Base-by-base conservation (phyloP, 192 early-diverging fungal genomes). In the Allomyces arbusculus region DNA sequence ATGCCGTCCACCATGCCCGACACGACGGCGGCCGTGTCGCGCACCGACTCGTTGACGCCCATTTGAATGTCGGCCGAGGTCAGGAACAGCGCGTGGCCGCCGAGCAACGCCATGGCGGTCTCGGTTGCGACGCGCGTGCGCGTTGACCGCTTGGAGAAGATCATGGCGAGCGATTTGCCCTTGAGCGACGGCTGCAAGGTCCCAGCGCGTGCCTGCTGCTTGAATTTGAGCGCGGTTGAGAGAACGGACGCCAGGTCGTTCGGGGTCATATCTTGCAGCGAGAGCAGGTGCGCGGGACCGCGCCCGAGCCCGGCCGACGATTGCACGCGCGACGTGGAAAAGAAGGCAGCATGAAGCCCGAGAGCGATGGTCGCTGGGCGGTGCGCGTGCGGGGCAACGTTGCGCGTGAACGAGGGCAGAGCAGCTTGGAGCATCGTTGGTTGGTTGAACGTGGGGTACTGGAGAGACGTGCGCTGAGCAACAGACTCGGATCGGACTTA, bases 121-220 rank as follows among this genome's bases (percentile, higher is more conserved):
- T 99, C 96, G 63, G 90, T 85, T 10, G 92, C 91, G 44, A 99
- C 91, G 45, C 96, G 84, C 16, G 96, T 99, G 61, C 96, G 89
- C 8, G 96, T 99, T 3, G 86, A 89, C 62, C 91, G 85, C 71
- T 99, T 99, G 19, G 96, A 89, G 61, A 99, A 99, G 69, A 97
- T 79, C 44, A 99, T 75, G 1, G 82, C 96, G 10, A 99, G 79
- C 1, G 93, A 92, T 67, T 94, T 87, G 26, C 94, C 93, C 23
- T 75, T 70, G 61, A 89, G 74, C 22, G 88, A 87, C 24, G 68
- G 76, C 4, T 75, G 76, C 1, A 76, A 79, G 28, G 73, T 44
- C 50, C 79, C 76, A 19, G 79, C 79, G 10, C 78, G 65, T 12
- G 80, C 75, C 71, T 84, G 71, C 65, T 79, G 76, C 71, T 99